Evolutionary conservation across 1,284 basidiomycete genomes (phyloP).

Genomic region (Agroathelia rolfsii): DNA sequence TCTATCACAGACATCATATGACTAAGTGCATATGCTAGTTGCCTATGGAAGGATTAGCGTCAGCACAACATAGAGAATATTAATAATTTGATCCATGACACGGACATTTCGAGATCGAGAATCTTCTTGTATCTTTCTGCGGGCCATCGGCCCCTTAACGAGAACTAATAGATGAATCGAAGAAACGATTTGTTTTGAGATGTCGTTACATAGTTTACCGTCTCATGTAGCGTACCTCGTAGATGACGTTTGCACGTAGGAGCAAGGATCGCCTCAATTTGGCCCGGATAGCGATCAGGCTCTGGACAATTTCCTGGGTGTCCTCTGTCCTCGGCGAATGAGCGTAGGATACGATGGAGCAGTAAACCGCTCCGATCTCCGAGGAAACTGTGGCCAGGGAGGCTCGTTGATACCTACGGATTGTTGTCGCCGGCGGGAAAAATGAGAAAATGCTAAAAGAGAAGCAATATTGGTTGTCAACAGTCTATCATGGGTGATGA

Average conservation of each 20-base stretch:
- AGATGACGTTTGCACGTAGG: conserved; percentile 48
- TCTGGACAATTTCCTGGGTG: conserved; percentile 42
- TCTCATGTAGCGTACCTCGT: no score
- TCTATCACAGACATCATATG: conserved; percentile 56
- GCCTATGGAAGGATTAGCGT: conserved; percentile 29
- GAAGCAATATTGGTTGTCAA: not conserved
- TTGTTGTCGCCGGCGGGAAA: conserved; percentile 60
- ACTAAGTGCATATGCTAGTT: conserved; percentile 51
- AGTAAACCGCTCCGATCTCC: conserved; percentile 58
- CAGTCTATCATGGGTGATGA: not conserved
- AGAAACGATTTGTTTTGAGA: no score
- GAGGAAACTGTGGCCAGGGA: conserved; percentile 51
- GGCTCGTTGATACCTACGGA: conserved; percentile 56
- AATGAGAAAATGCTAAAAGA: conserved; percentile 57
- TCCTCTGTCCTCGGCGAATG: conserved; percentile 37
- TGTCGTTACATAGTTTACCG: no score
- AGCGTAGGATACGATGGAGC: conserved; percentile 57
- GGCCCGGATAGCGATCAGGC: conserved; percentile 50
- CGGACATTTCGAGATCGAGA: conserved; percentile 54
- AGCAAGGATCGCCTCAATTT: conserved; percentile 52
- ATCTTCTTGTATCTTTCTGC: conserved; percentile 55
- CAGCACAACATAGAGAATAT: no score
- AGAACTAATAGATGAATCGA: no score
- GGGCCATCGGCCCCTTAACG: conserved; percentile 61
- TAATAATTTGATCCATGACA: no score